Base-by-base conservation (phyloP, 192 early-diverging fungal species). In the Irineochytrium annulatum region DNA sequence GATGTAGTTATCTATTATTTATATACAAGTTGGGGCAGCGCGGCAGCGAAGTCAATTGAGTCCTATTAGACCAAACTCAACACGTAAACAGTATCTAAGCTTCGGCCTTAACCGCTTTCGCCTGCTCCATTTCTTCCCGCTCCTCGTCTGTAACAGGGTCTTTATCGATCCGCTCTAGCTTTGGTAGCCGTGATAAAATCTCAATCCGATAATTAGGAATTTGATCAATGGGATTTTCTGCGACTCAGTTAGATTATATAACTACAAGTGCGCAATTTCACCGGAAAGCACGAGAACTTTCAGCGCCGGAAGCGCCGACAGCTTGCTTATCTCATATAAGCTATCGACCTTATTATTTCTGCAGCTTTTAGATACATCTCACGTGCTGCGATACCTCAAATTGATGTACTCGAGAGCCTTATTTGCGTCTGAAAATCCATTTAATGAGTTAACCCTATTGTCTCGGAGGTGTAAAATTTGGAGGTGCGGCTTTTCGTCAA, bases 161-260 rank as follows among this genome's bases (percentile, higher is more conserved):
- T 63, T 83, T 83, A 64, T 83, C 80, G 34, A 83, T 46, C 20
- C 72, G 49, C 29, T 83, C 75, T n/a, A 83, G 57, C 22, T 69
- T 71, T 20, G 71, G 60, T 20, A 78, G 60, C 5, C 77, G 62
- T 34, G 37, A 39, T 19, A 83, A 35, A 27, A 77, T 55, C 32
- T 83, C 77, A 4, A 79, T 55, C 8, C 80, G 70, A 61, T 83
- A 83, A 55, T 69, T 79, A 4, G 72, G 60, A 13, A 64, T 43
- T 32, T 74, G 55, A 13, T 26, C 44, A 22, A 83, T 59, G 6
- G 80, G 80, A 46, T 83, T 83, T 26, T 77, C 80, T 77, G 49
- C 4, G 32, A 39, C 16, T 16, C 35, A 46, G 20, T 2, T 29
- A 55, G 17, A 39, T 16, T 59, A 24, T 43, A 13, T 11, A 45